phyloP scores from a whole-genome alignment of 1,284 basidiomycete species.

The Puccinia novopanici region DNA sequence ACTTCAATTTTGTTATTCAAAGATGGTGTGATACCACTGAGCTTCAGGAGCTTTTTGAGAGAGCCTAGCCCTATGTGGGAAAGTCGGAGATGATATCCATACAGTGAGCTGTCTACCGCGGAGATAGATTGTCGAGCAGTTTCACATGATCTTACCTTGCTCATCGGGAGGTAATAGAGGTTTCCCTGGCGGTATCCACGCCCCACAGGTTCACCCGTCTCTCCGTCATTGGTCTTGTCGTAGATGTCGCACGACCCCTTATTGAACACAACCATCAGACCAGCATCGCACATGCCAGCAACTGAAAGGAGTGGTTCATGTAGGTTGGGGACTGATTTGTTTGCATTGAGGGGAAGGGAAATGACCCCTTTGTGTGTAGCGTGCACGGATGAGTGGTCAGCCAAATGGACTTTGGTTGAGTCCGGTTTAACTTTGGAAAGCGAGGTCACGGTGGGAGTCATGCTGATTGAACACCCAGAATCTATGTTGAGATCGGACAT shows the following conservation, averaged over 20 bases:
- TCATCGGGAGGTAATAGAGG: not conserved
- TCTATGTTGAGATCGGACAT: not conserved
- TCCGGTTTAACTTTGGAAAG: not conserved
- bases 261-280: no score
- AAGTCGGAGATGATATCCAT: not conserved
- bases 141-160: not conserved
- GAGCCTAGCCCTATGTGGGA: constrained; percentile 15
- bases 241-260: no score
- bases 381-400: constrained; percentile 3
- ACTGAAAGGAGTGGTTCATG: not conserved
- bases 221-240: no score
- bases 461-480: constrained; percentile 11
- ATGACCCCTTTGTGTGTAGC: not conserved
- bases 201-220: no score
- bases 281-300: no score
- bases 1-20: constrained; percentile 14
- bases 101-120: not conserved
- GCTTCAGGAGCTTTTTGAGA: not conserved
- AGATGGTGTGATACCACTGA: not conserved
- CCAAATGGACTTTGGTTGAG: not conserved
- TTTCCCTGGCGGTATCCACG: not conserved
- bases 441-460: not conserved
- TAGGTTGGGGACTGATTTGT: not conserved
- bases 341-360: not conserved
- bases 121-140: not conserved